Conservation (phyloP, 805 yeast genomes). For the Starmerella apicola region DNA sequence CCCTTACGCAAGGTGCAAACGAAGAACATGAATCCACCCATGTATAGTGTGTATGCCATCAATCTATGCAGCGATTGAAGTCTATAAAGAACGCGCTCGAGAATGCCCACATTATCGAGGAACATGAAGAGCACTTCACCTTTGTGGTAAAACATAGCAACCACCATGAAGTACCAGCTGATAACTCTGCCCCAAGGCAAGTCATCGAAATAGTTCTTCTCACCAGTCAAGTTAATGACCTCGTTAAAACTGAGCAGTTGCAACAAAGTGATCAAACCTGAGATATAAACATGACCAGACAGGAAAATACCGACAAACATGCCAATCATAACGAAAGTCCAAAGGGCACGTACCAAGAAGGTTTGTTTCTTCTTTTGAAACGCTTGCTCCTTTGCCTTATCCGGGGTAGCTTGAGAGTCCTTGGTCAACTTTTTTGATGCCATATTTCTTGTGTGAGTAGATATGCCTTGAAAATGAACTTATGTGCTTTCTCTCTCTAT, state of each 20-base stretch:
- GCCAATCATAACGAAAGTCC: constrained; percentile 86
- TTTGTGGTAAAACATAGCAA: constrained; percentile 82
- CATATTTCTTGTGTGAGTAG: too few species aligned
- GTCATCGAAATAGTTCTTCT: constrained; percentile 71
- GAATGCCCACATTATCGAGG: constrained; percentile 41
- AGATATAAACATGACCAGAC: constrained; percentile 77
- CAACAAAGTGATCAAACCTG: constrained; percentile 53
- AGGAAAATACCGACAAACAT: constrained; percentile 58
- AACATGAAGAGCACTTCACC: constrained; percentile 70
- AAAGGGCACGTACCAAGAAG: constrained; percentile 73
- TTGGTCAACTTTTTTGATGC: too few species aligned
- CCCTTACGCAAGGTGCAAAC: constrained; percentile 84
- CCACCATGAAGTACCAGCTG: constrained; percentile 82
- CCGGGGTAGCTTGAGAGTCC: not conserved
- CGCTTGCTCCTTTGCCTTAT: constrained; percentile 6
- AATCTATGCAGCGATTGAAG: constrained; percentile 71
- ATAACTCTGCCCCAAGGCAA: constrained; percentile 71
- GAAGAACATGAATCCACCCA: constrained; percentile 78
- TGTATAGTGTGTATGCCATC: constrained; percentile 69
- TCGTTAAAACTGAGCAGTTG: constrained; percentile 84
- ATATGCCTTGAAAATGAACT: too few species aligned
- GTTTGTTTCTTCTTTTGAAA: constrained; percentile 62
- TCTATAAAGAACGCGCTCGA: constrained; percentile 42
- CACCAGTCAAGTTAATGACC: constrained; percentile 73
- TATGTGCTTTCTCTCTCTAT: too few species aligned